Evolutionary conservation across 164 flowering plant species (phyloP), one percentile per base, ranked within the genome.

Genomic region (Euptelea pleiosperma): DNA sequence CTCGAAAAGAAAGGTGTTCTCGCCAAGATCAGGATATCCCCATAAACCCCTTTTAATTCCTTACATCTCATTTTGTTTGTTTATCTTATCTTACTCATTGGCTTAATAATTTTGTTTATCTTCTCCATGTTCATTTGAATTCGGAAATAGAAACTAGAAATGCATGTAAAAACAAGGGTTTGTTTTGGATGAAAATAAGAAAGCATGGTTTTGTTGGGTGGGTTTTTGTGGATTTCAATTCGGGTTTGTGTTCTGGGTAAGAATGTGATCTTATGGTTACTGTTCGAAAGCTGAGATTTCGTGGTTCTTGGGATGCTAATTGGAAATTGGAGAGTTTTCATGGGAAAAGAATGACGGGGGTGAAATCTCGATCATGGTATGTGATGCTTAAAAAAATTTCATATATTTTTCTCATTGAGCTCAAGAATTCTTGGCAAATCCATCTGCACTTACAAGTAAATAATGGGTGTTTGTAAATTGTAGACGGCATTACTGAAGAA

Each of bases 1-100:
- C 87, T 91, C 14, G 98, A 91, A 70, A 91, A 91, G 84, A 91
- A 91, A 59, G 98, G 98, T 43, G 95, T 91, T 41, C 92, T 91
- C 51, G 98, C 98, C 58, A 91, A 85, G 90, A 91, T 91, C 84
- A 83, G 98, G 69, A 96, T 91, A 76, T 14, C 49, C 4, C 46
- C 15, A 2, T 52, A 7, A 6, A 24, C 24, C 57, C 36, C 36
- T 9, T 16, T 64, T 52, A n/a, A n/a, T n/a, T n/a, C n/a, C n/a
- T n/a, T n/a, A n/a, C n/a, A n/a, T n/a, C n/a, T 55, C 18, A 25
- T 37, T 50, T 37, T 19, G 0, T 48, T 35, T 30, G 21, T 14
- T 9, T 10, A 9, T 31, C 21, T 33, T 16, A 19, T 46, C 2
- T 22, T 3, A 21, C n/a, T n/a, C 3, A 60, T 35, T 40, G 24